Evolutionary conservation across 768 basidiomycete species (phyloP), one percentile per base, ranked within the genome.

Genomic region (Pleurotus citrinopileatus): DNA sequence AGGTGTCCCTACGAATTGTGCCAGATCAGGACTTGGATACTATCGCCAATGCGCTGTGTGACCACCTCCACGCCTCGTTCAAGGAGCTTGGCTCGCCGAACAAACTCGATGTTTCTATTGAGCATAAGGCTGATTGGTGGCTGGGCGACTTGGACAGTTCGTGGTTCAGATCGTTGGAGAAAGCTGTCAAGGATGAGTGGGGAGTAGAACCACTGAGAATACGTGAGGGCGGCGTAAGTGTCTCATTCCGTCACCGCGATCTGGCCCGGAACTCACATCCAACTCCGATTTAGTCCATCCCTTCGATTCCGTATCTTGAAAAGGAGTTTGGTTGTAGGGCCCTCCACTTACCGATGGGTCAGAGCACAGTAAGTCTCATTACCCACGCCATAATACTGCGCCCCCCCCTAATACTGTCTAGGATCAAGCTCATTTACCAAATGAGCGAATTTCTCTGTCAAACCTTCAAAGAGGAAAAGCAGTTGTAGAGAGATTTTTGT

Each of bases 111-210:
- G 77, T 95, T 59, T 77, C 73, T 17, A 83, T 97, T 51, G 83
- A 89, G 38, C 89, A 92, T 55, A 87, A 81, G 2, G 94, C 94
- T 0, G 88, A 94, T 62, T 98, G 95, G 95, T 99, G 96, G 96
- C 77, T 99, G 2, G 94, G 95, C 0, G 84, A 89, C 52, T 78
- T 96, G 36, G 82, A 91, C 52, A 87, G 88, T 55, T 79, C 79
- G 3, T 97, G 91, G 84, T 96, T 95, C 74, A 81, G 84, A 58
- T 86, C 90, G 0, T 77, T 99, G 47, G 92, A 96, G 65, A 72
- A 75, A 34, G 89, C 93, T 19, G 84, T 99, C 0, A 74, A 78
- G 45, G 85, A 90, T 42, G 92, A 95, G 61, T 99, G 96, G 96
- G 86, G 86, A 3, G 73, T 86, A 38, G 79, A 85, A 55, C 96